Conservation (phyloP, 2,329 filamentous ascomycete genomes). For the Fusarium falciforme region DNA sequence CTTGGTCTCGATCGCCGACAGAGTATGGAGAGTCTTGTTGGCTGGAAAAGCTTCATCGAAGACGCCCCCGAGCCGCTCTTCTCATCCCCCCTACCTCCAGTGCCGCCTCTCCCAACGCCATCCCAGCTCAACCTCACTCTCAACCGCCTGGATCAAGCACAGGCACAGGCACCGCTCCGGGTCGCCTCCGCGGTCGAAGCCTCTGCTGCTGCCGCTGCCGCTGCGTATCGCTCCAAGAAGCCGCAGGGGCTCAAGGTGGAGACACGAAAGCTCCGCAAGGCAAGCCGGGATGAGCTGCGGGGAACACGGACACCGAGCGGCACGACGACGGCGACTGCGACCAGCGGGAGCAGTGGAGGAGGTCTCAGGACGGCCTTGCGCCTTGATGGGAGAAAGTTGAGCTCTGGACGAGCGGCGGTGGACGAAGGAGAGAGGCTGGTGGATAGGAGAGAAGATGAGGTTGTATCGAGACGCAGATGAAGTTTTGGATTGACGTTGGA, state of each 20-base stretch:
- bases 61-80: conserved; percentile 39
- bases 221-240: conserved; percentile 39
- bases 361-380: conserved; percentile 30
- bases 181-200: conserved; percentile 2
- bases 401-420: conserved; percentile 8
- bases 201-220: conserved; percentile 6
- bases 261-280: conserved; percentile 37
- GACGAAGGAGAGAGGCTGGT: conserved; percentile 8
- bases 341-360: conserved; percentile 15
- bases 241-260: conserved; percentile 42
- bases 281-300: conserved; percentile 33
- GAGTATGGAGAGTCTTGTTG: conserved; percentile 41
- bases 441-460: conserved; percentile 25
- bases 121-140: conserved; percentile 30
- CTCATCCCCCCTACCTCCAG: conserved; percentile 39
- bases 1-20: conserved; percentile 6
- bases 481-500: conserved; percentile 2
- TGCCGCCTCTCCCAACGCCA: conserved; percentile 41
- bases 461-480: conserved; percentile 25
- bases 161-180: conserved; percentile 5
- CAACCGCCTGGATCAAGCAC: conserved; percentile 13
- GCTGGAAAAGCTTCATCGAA: conserved; percentile 39
- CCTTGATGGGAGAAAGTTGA: conserved; percentile 26
- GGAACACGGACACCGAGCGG: conserved; percentile 23
- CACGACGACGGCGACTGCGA: conserved; percentile 4